A percentile compares a stretch with the other conserved stretches of the same genome.
Evolutionary conservation across 768 basidiomycete species (phyloP).

Genomic region (Crucibulum laeve): DNA sequence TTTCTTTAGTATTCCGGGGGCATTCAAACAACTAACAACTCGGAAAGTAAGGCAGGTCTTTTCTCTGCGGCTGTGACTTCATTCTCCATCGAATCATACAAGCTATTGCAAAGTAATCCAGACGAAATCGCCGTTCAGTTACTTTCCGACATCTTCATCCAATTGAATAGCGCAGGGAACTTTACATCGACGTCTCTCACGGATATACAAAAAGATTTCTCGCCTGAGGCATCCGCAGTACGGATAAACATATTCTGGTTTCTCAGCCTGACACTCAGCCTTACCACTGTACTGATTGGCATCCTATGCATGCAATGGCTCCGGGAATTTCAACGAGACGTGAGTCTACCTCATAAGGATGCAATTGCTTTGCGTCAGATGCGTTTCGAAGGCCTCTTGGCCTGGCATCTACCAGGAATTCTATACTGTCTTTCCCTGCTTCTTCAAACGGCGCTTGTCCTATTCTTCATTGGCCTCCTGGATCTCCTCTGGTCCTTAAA

Average conservation of each 20-base stretch:
- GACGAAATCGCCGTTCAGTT: not conserved
- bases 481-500: conserved; percentile 9
- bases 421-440: conserved; percentile 6
- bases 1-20: not conserved
- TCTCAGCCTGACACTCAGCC: conserved; percentile 12
- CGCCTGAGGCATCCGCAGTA: conserved; percentile 1
- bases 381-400: conserved; percentile 10
- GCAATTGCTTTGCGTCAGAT: conserved; percentile 8
- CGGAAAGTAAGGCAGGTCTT: not conserved
- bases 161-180: not conserved
- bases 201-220: not conserved
- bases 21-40: not conserved
- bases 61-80: conserved; percentile 3
- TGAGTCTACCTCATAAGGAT: conserved; percentile 3
- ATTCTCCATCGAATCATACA: conserved; percentile 2
- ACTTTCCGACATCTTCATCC: not conserved
- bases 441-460: conserved; percentile 10
- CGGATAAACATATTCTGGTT: conserved; percentile 14
- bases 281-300: conserved; percentile 12
- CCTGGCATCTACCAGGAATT: conserved; percentile 11
- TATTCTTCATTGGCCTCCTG: conserved; percentile 14
- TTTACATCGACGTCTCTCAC: not conserved
- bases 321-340: conserved; percentile 10
- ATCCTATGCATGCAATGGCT: conserved; percentile 16
- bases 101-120: not conserved